Conservation (phyloP, 2,329 filamentous ascomycete species). For the Thelonectria rubi region DNA sequence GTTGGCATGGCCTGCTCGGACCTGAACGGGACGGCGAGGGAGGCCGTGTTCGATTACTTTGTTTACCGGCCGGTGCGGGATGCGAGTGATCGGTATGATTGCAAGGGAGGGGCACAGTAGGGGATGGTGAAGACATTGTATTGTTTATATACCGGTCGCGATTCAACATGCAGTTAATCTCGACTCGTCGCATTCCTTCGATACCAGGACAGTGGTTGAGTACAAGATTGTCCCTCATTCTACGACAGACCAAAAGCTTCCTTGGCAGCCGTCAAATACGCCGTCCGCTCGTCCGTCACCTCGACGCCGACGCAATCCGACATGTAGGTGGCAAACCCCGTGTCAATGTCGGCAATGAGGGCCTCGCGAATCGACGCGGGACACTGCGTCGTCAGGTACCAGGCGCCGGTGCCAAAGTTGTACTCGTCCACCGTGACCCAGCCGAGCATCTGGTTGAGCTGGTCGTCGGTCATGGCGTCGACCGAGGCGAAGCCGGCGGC, state of each 20-base stretch:
- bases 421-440: constrained; percentile 58
- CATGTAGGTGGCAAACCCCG: constrained; percentile 58
- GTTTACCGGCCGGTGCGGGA: constrained; percentile 59
- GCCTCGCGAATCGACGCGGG: constrained; percentile 40
- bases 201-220: not conserved
- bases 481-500: constrained; percentile 33
- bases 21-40: constrained; percentile 58
- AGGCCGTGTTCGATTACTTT: constrained; percentile 62
- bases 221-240: not conserved
- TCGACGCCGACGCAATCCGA: constrained; percentile 54
- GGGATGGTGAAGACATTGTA: not conserved
- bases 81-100: constrained; percentile 37
- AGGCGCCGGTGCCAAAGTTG: constrained; percentile 63
- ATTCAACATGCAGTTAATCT: too few species aligned
- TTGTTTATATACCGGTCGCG: too few species aligned
- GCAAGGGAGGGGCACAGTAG: not conserved
- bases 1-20: constrained; percentile 66
- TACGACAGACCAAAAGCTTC: constrained; percentile 52
- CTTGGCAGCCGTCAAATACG: constrained; percentile 58
- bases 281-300: constrained; percentile 45
- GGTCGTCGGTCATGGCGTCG: constrained; percentile 42
- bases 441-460: constrained; percentile 53
- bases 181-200: not conserved
- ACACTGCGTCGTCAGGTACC: constrained; percentile 61
- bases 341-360: constrained; percentile 51